Evolutionary conservation across 179 eudicot genomes (phyloP).

Genomic region (Beta lomatogona): DNA sequence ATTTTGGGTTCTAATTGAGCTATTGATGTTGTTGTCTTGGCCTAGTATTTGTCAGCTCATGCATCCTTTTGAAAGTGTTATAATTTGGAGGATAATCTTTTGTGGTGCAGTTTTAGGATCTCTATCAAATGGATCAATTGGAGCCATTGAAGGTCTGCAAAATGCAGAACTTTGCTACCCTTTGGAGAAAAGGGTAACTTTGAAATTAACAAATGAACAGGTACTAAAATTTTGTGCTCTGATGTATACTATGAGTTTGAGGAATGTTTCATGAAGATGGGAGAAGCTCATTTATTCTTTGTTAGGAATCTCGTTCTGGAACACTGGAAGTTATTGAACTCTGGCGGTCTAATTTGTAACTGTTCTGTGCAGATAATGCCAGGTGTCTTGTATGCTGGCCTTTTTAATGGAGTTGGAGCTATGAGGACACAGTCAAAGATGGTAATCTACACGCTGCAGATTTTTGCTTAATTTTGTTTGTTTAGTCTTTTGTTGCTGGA

Average conservation of each 20-base stretch:
- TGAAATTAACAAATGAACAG: constrained; percentile 78
- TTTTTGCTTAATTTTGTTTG: not conserved
- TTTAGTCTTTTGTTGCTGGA: not conserved
- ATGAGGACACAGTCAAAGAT: constrained; percentile 87
- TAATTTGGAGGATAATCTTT: not conserved
- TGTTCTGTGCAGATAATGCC: constrained; percentile 67
- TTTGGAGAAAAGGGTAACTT: constrained; percentile 56
- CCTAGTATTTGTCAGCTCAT: not conserved
- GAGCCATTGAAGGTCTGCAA: constrained; percentile 47
- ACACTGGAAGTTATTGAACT: not conserved
- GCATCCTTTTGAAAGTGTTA: constrained; percentile 2
- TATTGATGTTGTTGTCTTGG: not conserved
- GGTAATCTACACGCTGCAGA: constrained; percentile 41
- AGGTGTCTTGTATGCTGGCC: constrained; percentile 81
- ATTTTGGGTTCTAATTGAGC: not conserved
- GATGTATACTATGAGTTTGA: constrained; percentile 5
- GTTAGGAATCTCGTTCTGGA: constrained; percentile 5
- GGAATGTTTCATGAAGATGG: not conserved
- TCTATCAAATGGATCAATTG: constrained; percentile 61
- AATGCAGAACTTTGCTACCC: constrained; percentile 73
- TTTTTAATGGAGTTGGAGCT: constrained; percentile 90
- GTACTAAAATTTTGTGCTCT: constrained; percentile 34
- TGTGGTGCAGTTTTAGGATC: constrained; percentile 56
- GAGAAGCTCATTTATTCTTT: constrained; percentile 8
- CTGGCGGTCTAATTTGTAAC: constrained; percentile 19